Conservation (phyloP, 2,329 filamentous ascomycete genomes). For the Arthrobotrys iridis region DNA sequence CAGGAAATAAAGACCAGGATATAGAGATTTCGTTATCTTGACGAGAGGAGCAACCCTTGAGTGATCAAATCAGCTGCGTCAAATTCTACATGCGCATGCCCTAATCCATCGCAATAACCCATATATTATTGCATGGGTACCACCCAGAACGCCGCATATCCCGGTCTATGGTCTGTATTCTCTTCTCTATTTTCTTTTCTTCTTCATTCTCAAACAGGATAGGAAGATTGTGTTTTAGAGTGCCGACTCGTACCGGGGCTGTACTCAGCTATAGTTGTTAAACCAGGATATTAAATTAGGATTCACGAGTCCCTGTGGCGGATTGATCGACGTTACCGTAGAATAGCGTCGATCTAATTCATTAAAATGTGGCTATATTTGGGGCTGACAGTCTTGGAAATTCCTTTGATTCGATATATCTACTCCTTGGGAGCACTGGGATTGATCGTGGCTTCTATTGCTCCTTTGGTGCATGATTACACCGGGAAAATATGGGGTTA, state of each 20-base stretch:
- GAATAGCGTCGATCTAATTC: background rate
- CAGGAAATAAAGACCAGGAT: background rate
- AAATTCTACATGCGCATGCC: background rate
- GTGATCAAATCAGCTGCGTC: background rate
- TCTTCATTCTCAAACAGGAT: no score
- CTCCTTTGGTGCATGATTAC: background rate
- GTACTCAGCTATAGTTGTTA: background rate
- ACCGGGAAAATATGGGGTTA: constrained; percentile 1
- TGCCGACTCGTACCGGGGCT: no score
- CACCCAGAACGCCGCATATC: no score
- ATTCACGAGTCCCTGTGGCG: background rate
- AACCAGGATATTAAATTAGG: background rate
- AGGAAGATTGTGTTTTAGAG: no score
- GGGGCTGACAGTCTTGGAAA: background rate
- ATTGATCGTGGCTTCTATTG: constrained; percentile 10
- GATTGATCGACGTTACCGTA: background rate
- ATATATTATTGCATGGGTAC: no score
- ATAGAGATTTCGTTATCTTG: background rate
- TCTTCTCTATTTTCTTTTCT: no score
- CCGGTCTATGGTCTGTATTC: no score
- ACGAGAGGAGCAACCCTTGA: background rate
- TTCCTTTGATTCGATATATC: background rate
- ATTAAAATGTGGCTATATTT: background rate
- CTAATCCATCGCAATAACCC: no score
- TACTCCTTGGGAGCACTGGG: constrained; percentile 3